phyloP scores from a whole-genome alignment of 345 rosid species.

The Boechera retrofracta region DNA sequence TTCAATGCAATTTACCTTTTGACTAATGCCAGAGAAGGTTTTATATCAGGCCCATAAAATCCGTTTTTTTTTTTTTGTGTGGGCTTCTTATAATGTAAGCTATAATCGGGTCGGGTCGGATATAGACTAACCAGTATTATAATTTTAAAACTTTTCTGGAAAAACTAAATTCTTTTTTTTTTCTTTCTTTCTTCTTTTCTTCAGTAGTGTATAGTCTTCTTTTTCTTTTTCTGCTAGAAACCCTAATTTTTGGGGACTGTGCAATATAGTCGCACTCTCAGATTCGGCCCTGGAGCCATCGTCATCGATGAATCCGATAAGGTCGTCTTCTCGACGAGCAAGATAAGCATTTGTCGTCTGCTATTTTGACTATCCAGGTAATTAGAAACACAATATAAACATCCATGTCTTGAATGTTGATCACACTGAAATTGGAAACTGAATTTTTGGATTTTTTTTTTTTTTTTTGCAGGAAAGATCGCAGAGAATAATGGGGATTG shows the following conservation, averaged over 20 bases:
- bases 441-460: neutral
- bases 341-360: conserved; percentile 16
- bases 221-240: conserved; percentile 25
- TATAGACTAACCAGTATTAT: neutral
- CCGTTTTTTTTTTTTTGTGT: neutral
- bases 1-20: neutral
- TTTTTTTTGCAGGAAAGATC: conserved; percentile 28
- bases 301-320: conserved; percentile 28
- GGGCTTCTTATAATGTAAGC: conserved; percentile 2
- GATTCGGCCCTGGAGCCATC: conserved; percentile 17
- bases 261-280: conserved; percentile 14
- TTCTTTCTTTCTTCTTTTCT: neutral
- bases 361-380: conserved; percentile 20
- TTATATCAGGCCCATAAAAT: neutral
- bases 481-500: conserved; percentile 55
- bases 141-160: neutral
- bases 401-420: neutral
- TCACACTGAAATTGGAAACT: neutral
- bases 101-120: neutral
- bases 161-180: neutral
- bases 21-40: neutral
- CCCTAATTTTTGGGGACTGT: conserved; percentile 33
- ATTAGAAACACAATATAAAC: neutral
- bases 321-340: conserved; percentile 16
- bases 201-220: neutral